Evolutionary conservation across 805 yeast genomes (phyloP), one percentile per base, ranked within the genome.

Genomic region (Hanseniaspora vineae): DNA sequence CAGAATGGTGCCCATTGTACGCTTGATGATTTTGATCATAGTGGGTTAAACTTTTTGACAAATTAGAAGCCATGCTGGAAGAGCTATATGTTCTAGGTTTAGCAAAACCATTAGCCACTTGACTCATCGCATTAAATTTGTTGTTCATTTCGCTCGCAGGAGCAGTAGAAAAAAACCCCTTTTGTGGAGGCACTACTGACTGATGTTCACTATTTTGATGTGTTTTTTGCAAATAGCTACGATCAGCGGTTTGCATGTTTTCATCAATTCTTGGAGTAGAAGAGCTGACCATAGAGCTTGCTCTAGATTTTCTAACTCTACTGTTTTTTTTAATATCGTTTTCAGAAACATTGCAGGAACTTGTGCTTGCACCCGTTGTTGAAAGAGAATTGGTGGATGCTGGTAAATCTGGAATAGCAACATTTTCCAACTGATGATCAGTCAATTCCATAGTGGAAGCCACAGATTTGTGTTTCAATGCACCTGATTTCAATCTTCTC

Each of bases 401-500:
- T 14, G 47, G 23, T 40, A 50, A 48, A 40, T 17, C 32, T 40
- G 42, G 37, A 33, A 42, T 19, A 32, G 2, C 35, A 18, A 43
- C 42, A 31, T 49, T 14, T 33, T 42, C 18, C 9, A 33, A 39
- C 2, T 42, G 33, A 11, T 35, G 33, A 17, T 32, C 35, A 8
- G 17, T 35, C 39, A 48, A 42, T 42, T 46, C 49, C 46, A 48
- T 45, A 31, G 42, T 45, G 23, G 44, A 46, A 6, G 64, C 64
- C 3, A 63, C 58, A 40, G 55, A 59, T 44, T 59, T 60, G 15
- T 60, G 56, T 50, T 70, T 69, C 46, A 69, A 52, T 20, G 67
- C 63, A 1, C 73, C 73, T 1, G 71, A 67, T 52, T 68, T 75
- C 44, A 80, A 66, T 52, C 95, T 66, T 61, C 95, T 74, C 95